Evolutionary conservation across 2,329 filamentous ascomycete species (phyloP).

Genomic region (Penicillium sclerotiorum): DNA sequence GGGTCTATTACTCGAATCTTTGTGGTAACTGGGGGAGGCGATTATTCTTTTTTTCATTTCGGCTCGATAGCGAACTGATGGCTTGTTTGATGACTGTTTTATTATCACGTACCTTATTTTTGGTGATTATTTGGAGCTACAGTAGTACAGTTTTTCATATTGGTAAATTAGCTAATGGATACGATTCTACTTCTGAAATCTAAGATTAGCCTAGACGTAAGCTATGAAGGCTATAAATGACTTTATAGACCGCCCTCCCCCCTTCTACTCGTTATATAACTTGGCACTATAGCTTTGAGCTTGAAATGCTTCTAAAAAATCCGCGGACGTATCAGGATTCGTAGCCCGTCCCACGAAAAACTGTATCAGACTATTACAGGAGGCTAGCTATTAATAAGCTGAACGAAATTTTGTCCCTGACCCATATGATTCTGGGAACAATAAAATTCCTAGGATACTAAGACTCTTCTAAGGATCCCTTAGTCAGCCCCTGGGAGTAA

Average conservation of each 20-base stretch:
- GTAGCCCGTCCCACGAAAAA: background rate
- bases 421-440: too few species aligned
- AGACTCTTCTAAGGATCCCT: background rate
- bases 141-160: background rate
- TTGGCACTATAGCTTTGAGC: background rate
- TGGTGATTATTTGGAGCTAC: slow-evolving; percentile 11
- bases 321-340: background rate
- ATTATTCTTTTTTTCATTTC: slow-evolving; percentile 4
- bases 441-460: background rate
- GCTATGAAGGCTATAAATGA: background rate
- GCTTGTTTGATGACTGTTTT: slow-evolving; percentile 3
- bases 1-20: slow-evolving; percentile 12
- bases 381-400: background rate
- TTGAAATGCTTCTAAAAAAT: background rate
- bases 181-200: background rate
- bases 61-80: slow-evolving; percentile 1
- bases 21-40: background rate
- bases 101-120: slow-evolving; percentile 5
- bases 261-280: background rate
- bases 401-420: background rate
- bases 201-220: background rate
- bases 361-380: background rate
- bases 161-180: background rate
- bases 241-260: background rate
- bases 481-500: background rate